These are phyloP conservation scores for Fraxinus excelsior DNA, from an alignment of 257 asterid species.

Conservation along the genomic window DNA sequence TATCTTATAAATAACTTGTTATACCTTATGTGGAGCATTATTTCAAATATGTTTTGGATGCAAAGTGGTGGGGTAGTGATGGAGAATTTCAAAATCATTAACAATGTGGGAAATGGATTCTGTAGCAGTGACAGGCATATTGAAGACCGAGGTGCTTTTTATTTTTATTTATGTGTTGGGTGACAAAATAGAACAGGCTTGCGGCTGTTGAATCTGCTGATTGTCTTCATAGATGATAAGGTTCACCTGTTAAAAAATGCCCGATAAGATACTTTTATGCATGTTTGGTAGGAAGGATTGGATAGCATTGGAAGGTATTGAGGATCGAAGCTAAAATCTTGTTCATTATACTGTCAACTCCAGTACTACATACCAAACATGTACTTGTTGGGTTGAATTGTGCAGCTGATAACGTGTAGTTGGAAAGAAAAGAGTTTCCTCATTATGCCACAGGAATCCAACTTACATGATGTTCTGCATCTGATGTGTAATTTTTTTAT, in stretches of 20 bases:
- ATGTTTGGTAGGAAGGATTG: background rate
- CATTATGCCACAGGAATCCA: too few relatives aligned
- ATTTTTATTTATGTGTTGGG: background rate
- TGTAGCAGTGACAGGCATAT: background rate
- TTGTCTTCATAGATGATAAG: too few relatives aligned
- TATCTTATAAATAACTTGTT: background rate
- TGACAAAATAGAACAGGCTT: background rate
- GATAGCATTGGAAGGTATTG: background rate
- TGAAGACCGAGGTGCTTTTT: background rate
- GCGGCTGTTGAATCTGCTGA: background rate
- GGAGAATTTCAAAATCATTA: background rate
- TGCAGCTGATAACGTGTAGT: too few relatives aligned
- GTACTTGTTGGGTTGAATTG: too few relatives aligned
- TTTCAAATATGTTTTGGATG: background rate
- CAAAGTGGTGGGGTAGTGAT: background rate
- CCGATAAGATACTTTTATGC: background rate
- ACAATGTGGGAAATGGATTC: background rate
- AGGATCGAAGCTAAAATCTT: background rate
- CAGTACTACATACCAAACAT: background rate
- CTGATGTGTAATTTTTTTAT: background rate
- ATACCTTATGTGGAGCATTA: background rate
- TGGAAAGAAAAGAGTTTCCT: too few relatives aligned
- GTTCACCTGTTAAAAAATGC: background rate
- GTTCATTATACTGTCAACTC: too few relatives aligned
- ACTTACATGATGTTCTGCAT: too few relatives aligned